Conservation (phyloP, 2,329 filamentous ascomycete genomes). For the Venturia oleaginea region DNA sequence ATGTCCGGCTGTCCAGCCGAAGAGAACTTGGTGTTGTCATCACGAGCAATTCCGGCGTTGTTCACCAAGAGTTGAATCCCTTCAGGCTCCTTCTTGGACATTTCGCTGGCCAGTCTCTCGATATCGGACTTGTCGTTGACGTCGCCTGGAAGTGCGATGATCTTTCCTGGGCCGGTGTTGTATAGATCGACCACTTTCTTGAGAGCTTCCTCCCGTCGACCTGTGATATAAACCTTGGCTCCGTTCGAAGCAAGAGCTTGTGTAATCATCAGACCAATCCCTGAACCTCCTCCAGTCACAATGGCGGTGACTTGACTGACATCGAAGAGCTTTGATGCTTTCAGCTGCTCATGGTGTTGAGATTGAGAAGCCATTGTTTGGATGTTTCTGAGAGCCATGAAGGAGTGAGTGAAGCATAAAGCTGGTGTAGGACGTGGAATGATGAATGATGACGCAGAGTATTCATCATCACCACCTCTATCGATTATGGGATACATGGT, state of each 20-base stretch:
- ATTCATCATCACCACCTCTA: too few species aligned
- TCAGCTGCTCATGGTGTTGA: constrained; percentile 29
- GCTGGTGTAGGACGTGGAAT: too few species aligned
- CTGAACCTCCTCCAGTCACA: constrained; percentile 41
- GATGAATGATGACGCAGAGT: too few species aligned
- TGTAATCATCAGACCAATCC: constrained; percentile 57
- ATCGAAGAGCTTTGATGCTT: constrained; percentile 35
- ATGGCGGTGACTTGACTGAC: constrained; percentile 37
- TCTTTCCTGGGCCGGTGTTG: constrained; percentile 39
- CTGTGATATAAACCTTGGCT: constrained; percentile 53
- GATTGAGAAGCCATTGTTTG: constrained; percentile 20
- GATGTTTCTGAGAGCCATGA: not conserved
- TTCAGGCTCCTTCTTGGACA: constrained; percentile 49
- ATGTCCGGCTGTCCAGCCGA: constrained; percentile 40
- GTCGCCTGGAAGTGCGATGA: constrained; percentile 48
- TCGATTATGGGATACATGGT: too few species aligned
- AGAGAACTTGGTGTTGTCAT: constrained; percentile 43
- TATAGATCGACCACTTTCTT: constrained; percentile 42
- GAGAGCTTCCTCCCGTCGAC: constrained; percentile 38
- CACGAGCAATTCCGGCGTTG: constrained; percentile 58
- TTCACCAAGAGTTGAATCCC: constrained; percentile 57
- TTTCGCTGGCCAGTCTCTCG: constrained; percentile 42
- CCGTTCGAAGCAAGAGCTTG: constrained; percentile 49
- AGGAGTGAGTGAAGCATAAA: too few species aligned
- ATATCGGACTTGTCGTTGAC: constrained; percentile 56